A percentile compares a stretch with the other conserved stretches of the same genome.
Evolutionary conservation across 768 basidiomycete species (phyloP).

Genomic region (Xerocomellus amylosporus): DNA sequence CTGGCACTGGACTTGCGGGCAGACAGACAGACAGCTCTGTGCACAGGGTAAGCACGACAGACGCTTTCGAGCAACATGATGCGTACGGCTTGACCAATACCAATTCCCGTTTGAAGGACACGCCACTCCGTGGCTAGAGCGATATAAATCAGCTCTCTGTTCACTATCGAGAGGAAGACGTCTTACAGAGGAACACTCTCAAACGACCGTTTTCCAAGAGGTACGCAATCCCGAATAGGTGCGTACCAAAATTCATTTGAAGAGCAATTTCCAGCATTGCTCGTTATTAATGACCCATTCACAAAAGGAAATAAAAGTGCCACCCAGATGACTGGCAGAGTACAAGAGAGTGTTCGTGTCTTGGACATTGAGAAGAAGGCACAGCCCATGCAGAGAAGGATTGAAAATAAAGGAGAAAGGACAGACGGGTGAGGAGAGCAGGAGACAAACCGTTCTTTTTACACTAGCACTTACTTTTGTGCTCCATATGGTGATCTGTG

Average conservation of each 20-base stretch:
- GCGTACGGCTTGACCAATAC: slow-evolving; percentile 20
- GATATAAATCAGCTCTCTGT: background rate
- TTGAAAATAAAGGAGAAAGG: background rate
- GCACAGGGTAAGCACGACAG: background rate
- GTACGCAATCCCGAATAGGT: slow-evolving; percentile 8
- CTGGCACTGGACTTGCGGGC: slow-evolving; percentile 4
- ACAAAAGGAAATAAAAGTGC: slow-evolving; percentile 7
- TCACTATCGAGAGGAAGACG: background rate
- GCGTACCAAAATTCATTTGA: slow-evolving; percentile 17
- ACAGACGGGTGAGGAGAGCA: background rate
- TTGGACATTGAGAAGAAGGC: slow-evolving; percentile 8
- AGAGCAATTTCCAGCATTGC: slow-evolving; percentile 12
- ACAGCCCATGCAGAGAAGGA: background rate
- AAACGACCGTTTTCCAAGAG: background rate
- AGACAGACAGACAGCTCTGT: slow-evolving; percentile 16
- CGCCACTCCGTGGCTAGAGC: slow-evolving; percentile 4
- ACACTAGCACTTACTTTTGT: slow-evolving; percentile 2
- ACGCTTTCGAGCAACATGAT: background rate
- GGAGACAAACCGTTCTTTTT: background rate
- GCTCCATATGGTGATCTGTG: background rate
- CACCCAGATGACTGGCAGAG: background rate
- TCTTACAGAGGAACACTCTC: slow-evolving; percentile 16
- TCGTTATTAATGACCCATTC: slow-evolving; percentile 7
- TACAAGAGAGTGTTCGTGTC: background rate
- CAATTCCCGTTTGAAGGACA: slow-evolving; percentile 9